Evolutionary conservation across 225 moss, liverwort and hornwort species (phyloP).

Genomic region (Sphagnum contortum): DNA sequence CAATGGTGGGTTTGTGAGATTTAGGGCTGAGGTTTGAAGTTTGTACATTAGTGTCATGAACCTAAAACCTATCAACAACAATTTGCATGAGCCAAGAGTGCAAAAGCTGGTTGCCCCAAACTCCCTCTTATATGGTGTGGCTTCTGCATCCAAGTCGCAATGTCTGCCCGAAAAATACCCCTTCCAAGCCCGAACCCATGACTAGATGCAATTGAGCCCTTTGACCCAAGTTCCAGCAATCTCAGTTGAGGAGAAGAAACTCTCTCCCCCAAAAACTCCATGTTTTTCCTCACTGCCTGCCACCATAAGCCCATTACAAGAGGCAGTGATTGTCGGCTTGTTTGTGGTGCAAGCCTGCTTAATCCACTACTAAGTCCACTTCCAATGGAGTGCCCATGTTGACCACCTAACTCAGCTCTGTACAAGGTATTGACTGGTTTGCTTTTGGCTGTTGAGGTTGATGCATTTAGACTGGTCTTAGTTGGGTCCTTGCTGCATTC

Average conservation of each 20-base stretch:
- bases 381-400: constrained; percentile 36
- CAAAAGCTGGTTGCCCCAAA: no score
- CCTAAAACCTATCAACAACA: no score
- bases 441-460: constrained; percentile 8
- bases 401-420: constrained; percentile 32
- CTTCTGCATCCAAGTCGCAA: constrained; percentile 36
- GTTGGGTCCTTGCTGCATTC: background rate
- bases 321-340: constrained; percentile 31
- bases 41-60: no score
- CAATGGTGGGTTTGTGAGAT: no score
- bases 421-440: constrained; percentile 37
- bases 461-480: constrained; percentile 24
- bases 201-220: constrained; percentile 11
- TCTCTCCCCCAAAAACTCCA: constrained; percentile 21
- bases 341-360: constrained; percentile 37
- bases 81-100: no score
- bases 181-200: constrained; percentile 10
- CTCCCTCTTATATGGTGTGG: constrained; percentile 4
- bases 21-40: no score
- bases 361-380: constrained; percentile 28
- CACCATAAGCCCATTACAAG: constrained; percentile 62
- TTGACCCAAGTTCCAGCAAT: constrained; percentile 16
- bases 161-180: constrained; percentile 38
- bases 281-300: constrained; percentile 49
- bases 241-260: constrained; percentile 8